phyloP scores from a whole-genome alignment of 73 alveolate species.

The Uronychia binucleata region DNA sequence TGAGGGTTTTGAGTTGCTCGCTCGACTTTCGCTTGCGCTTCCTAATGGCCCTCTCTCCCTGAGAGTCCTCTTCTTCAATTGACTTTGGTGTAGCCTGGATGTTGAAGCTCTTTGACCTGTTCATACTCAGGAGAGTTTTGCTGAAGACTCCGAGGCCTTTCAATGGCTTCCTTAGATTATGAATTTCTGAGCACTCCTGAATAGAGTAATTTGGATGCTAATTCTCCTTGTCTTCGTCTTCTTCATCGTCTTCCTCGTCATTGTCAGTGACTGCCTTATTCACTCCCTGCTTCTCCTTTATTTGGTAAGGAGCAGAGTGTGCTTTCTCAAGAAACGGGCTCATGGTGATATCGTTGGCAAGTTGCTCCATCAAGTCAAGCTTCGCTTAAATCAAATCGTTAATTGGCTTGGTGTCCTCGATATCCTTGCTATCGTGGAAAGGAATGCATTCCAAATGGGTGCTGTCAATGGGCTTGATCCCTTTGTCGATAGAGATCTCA shows the following conservation, averaged over 20 bases:
- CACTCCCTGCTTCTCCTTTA: neutral
- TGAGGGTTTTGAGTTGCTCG: constrained; percentile 50
- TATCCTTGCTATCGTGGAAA: neutral
- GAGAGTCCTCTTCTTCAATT: neutral
- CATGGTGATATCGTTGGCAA: neutral
- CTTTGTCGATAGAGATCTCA: neutral
- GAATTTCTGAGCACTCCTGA: neutral
- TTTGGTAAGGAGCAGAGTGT: neutral
- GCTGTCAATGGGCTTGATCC: neutral
- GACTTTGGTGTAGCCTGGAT: neutral
- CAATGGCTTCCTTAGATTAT: neutral
- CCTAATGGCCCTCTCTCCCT: constrained; percentile 45
- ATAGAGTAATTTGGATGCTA: neutral
- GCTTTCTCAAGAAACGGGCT: neutral
- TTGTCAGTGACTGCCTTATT: neutral
- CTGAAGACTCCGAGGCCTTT: neutral
- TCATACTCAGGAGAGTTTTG: neutral
- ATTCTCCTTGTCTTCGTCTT: neutral
- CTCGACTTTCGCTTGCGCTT: constrained; percentile 65
- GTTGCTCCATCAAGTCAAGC: too few species aligned
- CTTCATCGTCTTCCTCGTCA: neutral
- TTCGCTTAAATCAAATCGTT: too few species aligned
- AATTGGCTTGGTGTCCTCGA: too few species aligned
- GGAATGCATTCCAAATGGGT: neutral
- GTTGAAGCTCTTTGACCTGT: neutral